Percentiles rank a stretch among this genome's conserved stretches.
These are phyloP conservation scores for Leptodontidium sp. DNA, from an alignment of 2,329 filamentous ascomycete species.

Conservation along the genomic window DNA sequence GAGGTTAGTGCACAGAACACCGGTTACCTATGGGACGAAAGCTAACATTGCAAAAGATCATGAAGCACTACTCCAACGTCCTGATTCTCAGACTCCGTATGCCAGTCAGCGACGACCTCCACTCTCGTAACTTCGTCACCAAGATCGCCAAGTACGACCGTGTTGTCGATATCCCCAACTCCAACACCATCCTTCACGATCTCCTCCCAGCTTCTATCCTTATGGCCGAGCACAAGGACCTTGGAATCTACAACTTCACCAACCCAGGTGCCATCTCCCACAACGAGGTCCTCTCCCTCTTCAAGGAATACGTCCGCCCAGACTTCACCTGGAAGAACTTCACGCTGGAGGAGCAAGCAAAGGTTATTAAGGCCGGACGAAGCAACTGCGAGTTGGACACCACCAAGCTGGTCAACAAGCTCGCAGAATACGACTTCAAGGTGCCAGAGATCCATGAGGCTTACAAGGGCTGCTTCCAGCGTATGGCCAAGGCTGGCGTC, in stretches of 20 bases:
- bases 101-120: conserved; percentile 73
- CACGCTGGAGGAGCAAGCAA: conserved; percentile 69
- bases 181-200: conserved; percentile 71
- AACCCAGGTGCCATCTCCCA: conserved; percentile 76
- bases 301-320: conserved; percentile 69
- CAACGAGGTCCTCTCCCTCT: conserved; percentile 71
- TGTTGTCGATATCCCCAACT: conserved; percentile 74
- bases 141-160: conserved; percentile 72
- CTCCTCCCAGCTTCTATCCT: conserved; percentile 68
- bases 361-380: conserved; percentile 72
- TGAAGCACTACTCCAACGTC: conserved; percentile 67
- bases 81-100: conserved; percentile 73
- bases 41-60: conserved; percentile 55
- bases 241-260: conserved; percentile 74
- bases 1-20: conserved; percentile 53
- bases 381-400: conserved; percentile 73
- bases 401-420: conserved; percentile 66
- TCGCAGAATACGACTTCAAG: conserved; percentile 64
- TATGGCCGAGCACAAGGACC: conserved; percentile 67
- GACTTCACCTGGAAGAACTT: conserved; percentile 71
- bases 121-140: conserved; percentile 73
- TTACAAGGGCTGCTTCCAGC: conserved; percentile 68
- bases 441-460: conserved; percentile 69
- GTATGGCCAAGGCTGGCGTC: conserved; percentile 65
- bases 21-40: not conserved